Evolutionary conservation across 495 filamentous ascomycete genomes (phyloP).

Genomic region (Hyaloscypha finlandica): DNA sequence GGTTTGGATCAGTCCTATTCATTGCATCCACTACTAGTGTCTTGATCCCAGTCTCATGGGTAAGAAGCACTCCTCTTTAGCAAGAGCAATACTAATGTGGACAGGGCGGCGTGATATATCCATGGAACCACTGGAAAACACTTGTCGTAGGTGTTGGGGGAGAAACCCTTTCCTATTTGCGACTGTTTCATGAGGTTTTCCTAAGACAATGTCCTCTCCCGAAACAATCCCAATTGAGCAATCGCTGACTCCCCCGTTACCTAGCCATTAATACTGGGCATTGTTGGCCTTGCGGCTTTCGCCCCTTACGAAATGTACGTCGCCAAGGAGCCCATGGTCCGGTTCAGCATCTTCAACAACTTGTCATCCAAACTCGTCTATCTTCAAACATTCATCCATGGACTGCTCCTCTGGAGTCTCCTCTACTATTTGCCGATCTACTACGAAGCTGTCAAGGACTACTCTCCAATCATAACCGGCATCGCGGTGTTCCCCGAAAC

Average conservation of each 20-base stretch:
- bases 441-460: slow-evolving; percentile 62
- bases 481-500: slow-evolving; percentile 62
- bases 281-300: slow-evolving; percentile 41
- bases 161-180: too few species aligned
- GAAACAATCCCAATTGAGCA: too few species aligned
- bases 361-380: slow-evolving; percentile 40
- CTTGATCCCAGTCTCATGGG: slow-evolving; percentile 51
- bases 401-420: slow-evolving; percentile 44
- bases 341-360: slow-evolving; percentile 41
- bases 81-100: not conserved
- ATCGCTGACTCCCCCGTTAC: too few species aligned
- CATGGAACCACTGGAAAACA: slow-evolving; percentile 56
- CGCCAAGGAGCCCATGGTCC: slow-evolving; percentile 47
- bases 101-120: slow-evolving; percentile 50
- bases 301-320: slow-evolving; percentile 50
- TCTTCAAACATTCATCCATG: slow-evolving; percentile 53
- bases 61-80: not conserved
- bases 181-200: too few species aligned
- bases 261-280: slow-evolving; percentile 53
- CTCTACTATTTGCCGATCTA: slow-evolving; percentile 71
- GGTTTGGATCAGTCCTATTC: slow-evolving; percentile 59
- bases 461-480: slow-evolving; percentile 58
- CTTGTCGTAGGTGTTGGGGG: slow-evolving; percentile 37
- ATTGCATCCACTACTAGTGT: slow-evolving; percentile 45
- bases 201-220: too few species aligned